Percentiles rank a stretch among this genome's conserved stretches.
These are phyloP conservation scores for Magnusiomyces magnusii DNA, from an alignment of 1,139 yeast species.

Conservation along the genomic window DNA sequence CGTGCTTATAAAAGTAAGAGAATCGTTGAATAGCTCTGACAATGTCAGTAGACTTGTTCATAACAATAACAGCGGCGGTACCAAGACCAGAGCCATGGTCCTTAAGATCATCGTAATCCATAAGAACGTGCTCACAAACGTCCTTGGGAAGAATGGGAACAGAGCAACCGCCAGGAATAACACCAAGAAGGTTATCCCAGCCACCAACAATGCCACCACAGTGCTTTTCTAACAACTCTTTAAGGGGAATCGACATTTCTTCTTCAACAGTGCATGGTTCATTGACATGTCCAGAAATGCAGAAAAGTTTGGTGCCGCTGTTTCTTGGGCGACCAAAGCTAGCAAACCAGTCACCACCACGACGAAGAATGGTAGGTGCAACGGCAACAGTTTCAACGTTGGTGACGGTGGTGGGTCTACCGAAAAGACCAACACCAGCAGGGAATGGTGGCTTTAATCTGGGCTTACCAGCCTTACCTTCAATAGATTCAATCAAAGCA, in stretches of 20 bases:
- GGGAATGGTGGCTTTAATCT: slow-evolving; percentile 92
- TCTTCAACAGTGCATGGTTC: slow-evolving; percentile 91
- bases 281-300: slow-evolving; percentile 84
- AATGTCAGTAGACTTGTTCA: slow-evolving; percentile 79
- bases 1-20: slow-evolving; percentile 77
- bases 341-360: slow-evolving; percentile 85
- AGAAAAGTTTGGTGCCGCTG: slow-evolving; percentile 70
- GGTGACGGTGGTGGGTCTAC: slow-evolving; percentile 84
- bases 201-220: slow-evolving; percentile 90
- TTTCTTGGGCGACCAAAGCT: slow-evolving; percentile 79
- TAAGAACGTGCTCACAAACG: slow-evolving; percentile 57
- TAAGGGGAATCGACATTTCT: slow-evolving; percentile 83
- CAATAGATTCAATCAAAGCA: slow-evolving; percentile 75
- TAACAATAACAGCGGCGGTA: slow-evolving; percentile 85
- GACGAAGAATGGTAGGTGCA: slow-evolving; percentile 78
- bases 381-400: slow-evolving; percentile 87
- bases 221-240: slow-evolving; percentile 73
- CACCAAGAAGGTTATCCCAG: slow-evolving; percentile 82
- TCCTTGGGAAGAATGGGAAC: slow-evolving; percentile 71
- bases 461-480: slow-evolving; percentile 90
- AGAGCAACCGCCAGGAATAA: slow-evolving; percentile 84
- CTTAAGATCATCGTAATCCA: slow-evolving; percentile 82
- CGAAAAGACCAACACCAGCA: slow-evolving; percentile 85
- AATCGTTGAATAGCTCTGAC: slow-evolving; percentile 80
- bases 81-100: slow-evolving; percentile 84